These are phyloP conservation scores for Rhodotorula sp. DNA, from an alignment of 1,284 basidiomycete species.

Conservation along the genomic window DNA sequence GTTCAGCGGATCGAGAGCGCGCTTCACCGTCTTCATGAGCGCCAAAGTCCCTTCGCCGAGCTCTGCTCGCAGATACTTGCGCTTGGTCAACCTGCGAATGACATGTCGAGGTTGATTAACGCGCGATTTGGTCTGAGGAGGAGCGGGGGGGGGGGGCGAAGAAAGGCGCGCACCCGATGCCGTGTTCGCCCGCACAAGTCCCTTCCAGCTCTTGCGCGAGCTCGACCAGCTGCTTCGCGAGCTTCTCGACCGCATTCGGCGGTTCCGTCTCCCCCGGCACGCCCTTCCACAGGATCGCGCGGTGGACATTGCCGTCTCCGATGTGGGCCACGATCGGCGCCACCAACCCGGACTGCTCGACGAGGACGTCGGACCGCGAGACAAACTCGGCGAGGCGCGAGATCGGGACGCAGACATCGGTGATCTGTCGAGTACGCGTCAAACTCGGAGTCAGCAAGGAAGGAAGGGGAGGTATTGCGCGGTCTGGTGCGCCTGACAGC, in stretches of 20 bases:
- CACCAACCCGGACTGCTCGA: constrained; percentile 30
- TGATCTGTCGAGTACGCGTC: constrained; percentile 21
- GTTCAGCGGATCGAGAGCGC: constrained; percentile 67
- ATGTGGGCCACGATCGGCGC: constrained; percentile 43
- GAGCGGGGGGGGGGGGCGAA: neutral
- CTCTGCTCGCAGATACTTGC: constrained; percentile 63
- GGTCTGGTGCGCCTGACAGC: neutral
- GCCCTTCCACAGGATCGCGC: constrained; percentile 35
- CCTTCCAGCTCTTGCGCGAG: constrained; percentile 34
- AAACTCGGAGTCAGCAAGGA: neutral
- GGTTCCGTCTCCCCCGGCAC: constrained; percentile 20
- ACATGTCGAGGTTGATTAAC: neutral
- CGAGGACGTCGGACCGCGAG: constrained; percentile 29
- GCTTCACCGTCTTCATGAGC: constrained; percentile 75
- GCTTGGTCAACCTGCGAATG: constrained; percentile 56
- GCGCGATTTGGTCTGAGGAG: rapidly evolving
- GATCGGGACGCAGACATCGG: constrained; percentile 44
- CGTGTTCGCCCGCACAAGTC: constrained; percentile 61
- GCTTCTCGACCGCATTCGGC: constrained; percentile 23
- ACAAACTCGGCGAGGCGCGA: constrained; percentile 41
- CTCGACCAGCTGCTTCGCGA: constrained; percentile 29
- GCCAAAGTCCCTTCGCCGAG: constrained; percentile 72
- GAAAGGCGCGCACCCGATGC: constrained; percentile 58
- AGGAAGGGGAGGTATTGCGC: neutral
- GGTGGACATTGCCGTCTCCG: constrained; percentile 42